phyloP scores from a whole-genome alignment of 305 asterid genomes.

The Solanum chacoense region DNA sequence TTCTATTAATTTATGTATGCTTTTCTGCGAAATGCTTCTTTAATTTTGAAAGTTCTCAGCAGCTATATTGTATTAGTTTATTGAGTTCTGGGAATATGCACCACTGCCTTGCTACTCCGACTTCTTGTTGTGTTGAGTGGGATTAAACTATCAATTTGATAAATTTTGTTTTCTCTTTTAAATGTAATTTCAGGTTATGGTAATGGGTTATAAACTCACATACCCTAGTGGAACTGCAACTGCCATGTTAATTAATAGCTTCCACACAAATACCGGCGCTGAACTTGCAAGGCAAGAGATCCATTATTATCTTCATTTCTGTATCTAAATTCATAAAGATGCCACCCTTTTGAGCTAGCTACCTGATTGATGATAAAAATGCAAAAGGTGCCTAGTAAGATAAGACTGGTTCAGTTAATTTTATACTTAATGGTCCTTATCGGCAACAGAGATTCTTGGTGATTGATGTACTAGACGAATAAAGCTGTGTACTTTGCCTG shows the following conservation, averaged over 20 bases:
- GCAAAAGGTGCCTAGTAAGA: not conserved
- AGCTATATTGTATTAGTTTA: not conserved
- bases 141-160: not conserved
- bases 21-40: not conserved
- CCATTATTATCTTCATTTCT: not conserved
- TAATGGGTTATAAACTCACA: slow-evolving; percentile 72
- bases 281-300: slow-evolving; percentile 70
- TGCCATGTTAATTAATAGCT: slow-evolving; percentile 92
- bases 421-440: not conserved
- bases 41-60: not conserved
- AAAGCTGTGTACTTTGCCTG: not conserved
- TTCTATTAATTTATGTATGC: not conserved
- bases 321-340: not conserved
- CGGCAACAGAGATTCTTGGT: not conserved
- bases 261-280: slow-evolving; percentile 92
- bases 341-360: not conserved
- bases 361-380: not conserved
- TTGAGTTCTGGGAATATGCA: not conserved
- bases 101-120: not conserved
- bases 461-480: not conserved
- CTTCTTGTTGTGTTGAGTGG: not conserved
- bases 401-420: not conserved
- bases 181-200: slow-evolving; percentile 62
- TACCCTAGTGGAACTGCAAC: slow-evolving; percentile 99
- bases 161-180: not conserved